Evolutionary conservation across 257 asterid genomes (phyloP).

Genomic region (Mentha longifolia): DNA sequence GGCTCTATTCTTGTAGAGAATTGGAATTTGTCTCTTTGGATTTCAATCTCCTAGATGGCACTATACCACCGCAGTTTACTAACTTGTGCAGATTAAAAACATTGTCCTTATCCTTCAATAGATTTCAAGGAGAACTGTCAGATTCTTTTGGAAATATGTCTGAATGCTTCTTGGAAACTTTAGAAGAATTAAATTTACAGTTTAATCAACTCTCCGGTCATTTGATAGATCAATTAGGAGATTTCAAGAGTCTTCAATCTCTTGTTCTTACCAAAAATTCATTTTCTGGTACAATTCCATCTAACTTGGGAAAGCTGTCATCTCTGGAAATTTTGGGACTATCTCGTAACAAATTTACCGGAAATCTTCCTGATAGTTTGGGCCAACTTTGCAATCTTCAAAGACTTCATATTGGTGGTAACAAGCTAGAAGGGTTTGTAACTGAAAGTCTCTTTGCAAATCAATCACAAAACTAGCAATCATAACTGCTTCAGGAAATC

Average conservation of each 20-base stretch:
- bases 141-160: slow-evolving; percentile 25
- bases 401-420: not conserved
- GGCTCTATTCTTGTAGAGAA: slow-evolving; percentile 15
- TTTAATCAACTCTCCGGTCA: not conserved
- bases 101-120: not conserved
- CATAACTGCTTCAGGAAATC: not conserved
- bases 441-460: not conserved
- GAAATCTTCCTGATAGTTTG: slow-evolving; percentile 17
- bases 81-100: not conserved
- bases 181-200: not conserved
- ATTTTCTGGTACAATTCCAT: slow-evolving; percentile 4
- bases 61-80: not conserved
- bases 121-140: not conserved
- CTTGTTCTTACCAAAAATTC: not conserved
- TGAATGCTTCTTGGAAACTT: not conserved
- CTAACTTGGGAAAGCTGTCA: not conserved
- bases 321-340: not conserved
- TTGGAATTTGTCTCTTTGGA: slow-evolving; percentile 6
- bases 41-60: slow-evolving; percentile 26
- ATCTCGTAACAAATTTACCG: not conserved
- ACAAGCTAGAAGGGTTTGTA: slow-evolving; percentile 18
- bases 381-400: not conserved
- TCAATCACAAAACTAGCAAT: not conserved
- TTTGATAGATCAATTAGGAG: slow-evolving; percentile 1
- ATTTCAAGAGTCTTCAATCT: slow-evolving; percentile 25